Conservation (phyloP, 148 eudicot genomes). For the Selenicereus undatus region DNA sequence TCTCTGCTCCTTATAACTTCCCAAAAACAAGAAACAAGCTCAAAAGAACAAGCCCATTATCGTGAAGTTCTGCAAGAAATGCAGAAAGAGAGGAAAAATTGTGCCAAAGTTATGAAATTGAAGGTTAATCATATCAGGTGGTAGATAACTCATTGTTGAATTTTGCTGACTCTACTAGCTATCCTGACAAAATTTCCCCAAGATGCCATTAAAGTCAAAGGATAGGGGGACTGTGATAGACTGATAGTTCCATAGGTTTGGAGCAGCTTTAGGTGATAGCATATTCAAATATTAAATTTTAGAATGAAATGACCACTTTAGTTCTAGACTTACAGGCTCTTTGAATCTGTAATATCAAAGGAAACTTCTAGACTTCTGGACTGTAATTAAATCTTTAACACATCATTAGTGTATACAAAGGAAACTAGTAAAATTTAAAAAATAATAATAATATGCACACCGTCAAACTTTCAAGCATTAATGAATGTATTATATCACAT, state of each 20-base stretch:
- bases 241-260: not conserved
- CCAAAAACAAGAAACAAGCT: not conserved
- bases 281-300: not conserved
- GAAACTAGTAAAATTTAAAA: not conserved
- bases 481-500: not conserved
- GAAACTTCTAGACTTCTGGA: too few relatives aligned
- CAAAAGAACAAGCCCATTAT: not conserved
- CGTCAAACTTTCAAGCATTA: not conserved
- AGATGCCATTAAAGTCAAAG: too few relatives aligned
- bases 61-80: not conserved
- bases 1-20: not conserved
- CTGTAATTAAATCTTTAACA: not conserved
- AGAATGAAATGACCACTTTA: not conserved
- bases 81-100: not conserved
- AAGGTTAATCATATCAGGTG: too few relatives aligned
- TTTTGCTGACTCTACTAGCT: too few relatives aligned
- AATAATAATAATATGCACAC: not conserved
- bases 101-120: not conserved
- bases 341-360: too few relatives aligned
- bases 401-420: not conserved
- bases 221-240: not conserved
- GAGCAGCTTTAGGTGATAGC: not conserved
- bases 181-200: too few relatives aligned
- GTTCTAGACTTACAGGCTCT: not conserved
- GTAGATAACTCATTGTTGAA: too few relatives aligned